These are phyloP conservation scores for Groenewaldozyma auringiensis DNA, from an alignment of 1,139 yeast genomes.

Conservation along the genomic window DNA sequence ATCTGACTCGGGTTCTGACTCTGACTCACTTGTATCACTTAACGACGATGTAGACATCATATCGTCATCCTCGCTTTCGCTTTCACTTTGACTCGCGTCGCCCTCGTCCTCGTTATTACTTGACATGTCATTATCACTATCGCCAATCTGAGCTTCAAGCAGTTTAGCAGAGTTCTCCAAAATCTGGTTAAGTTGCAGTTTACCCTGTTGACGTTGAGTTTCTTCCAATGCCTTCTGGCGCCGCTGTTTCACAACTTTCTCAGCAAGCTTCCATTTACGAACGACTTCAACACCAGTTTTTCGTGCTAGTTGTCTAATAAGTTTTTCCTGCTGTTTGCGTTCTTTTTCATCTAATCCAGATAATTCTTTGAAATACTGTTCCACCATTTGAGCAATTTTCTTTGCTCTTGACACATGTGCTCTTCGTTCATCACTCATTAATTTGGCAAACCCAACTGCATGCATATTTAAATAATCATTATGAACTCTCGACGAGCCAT, in stretches of 20 bases:
- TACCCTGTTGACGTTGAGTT: conserved; percentile 66
- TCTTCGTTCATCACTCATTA: conserved; percentile 60
- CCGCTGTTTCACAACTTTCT: conserved; percentile 56
- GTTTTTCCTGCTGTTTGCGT: conserved; percentile 48
- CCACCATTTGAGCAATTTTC: conserved; percentile 75
- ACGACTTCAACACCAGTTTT: conserved; percentile 76
- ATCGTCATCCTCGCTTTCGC: conserved; percentile 20
- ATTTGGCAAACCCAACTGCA: conserved; percentile 62
- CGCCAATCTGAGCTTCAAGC: conserved; percentile 67
- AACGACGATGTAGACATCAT: conserved; percentile 14
- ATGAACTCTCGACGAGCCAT: conserved; percentile 37
- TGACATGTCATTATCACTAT: conserved; percentile 17
- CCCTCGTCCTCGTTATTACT: conserved; percentile 22
- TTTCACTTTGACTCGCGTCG: conserved; percentile 21
- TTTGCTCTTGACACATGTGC: conserved; percentile 62
- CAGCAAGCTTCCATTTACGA: conserved; percentile 87
- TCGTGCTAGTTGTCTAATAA: conserved; percentile 59
- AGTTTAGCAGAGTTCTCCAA: conserved; percentile 86
- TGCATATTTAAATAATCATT: conserved; percentile 71
- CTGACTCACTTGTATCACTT: conserved; percentile 8
- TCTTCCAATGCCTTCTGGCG: conserved; percentile 32
- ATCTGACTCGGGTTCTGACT: conserved; percentile 15
- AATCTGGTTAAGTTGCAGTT: conserved; percentile 81
- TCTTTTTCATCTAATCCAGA: conserved; percentile 85
- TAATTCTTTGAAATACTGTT: conserved; percentile 75